Evolutionary conservation across 441 rosid species (phyloP).

Genomic region (Manihot esculenta): DNA sequence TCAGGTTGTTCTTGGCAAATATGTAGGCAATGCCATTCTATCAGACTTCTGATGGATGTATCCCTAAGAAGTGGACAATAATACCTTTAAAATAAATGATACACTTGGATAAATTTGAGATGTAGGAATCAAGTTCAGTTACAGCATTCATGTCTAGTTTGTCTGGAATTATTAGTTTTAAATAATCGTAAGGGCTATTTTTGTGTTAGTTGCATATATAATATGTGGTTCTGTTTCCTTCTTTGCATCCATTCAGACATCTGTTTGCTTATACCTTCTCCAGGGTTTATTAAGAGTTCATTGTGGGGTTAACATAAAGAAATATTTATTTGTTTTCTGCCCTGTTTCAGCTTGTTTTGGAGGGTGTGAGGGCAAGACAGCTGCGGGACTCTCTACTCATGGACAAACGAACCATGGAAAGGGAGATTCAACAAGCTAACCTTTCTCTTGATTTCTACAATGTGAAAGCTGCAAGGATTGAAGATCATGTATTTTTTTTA

Average conservation of each 20-base stretch:
- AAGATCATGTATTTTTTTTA: conserved; percentile 68
- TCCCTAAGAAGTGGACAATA: not conserved
- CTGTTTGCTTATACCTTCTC: not conserved
- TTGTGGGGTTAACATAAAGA: not conserved
- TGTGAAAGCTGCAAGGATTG: conserved; percentile 70
- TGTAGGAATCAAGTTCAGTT: no score
- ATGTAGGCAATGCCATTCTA: not conserved
- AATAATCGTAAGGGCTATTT: not conserved
- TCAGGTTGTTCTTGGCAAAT: not conserved
- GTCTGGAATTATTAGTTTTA: not conserved
- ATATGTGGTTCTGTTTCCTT: not conserved
- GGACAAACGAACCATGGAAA: conserved; percentile 63
- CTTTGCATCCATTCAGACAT: not conserved
- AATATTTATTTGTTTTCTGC: not conserved
- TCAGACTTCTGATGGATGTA: not conserved
- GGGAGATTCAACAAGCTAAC: conserved; percentile 72
- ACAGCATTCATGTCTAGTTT: not conserved
- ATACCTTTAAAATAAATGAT: no score
- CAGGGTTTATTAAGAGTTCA: not conserved
- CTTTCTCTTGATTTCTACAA: conserved; percentile 60
- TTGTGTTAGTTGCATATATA: not conserved
- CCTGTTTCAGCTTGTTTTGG: conserved; percentile 79
- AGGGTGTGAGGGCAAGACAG: conserved; percentile 79
- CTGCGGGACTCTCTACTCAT: conserved; percentile 56
- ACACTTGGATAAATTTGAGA: no score